phyloP scores from a whole-genome alignment of 2,329 filamentous ascomycete species.

The Cordyceps cateniannulata region DNA sequence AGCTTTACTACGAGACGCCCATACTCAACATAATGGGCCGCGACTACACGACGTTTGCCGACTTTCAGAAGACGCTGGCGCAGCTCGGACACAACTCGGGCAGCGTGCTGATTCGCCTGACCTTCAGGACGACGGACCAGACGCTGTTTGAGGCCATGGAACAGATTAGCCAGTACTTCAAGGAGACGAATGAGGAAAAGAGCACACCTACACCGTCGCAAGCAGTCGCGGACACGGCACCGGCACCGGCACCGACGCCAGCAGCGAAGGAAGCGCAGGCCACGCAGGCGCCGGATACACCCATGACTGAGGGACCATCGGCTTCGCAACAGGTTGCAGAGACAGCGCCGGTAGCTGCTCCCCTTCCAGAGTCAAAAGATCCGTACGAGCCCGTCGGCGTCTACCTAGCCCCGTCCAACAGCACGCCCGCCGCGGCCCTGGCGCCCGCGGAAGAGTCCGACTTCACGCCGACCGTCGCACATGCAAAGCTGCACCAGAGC shows the following conservation, averaged over 20 bases:
- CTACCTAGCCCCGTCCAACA: constrained; percentile 69
- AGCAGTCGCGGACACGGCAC: neutral
- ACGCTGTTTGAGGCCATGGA: constrained; percentile 81
- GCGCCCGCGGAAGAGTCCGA: constrained; percentile 63
- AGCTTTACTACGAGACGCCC: constrained; percentile 83
- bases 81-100: constrained; percentile 85
- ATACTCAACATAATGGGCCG: constrained; percentile 77
- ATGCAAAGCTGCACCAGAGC: constrained; percentile 68
- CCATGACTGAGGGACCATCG: neutral
- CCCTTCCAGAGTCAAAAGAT: constrained; percentile 18
- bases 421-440: constrained; percentile 69
- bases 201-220: constrained; percentile 20
- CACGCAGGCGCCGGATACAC: neutral
- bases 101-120: constrained; percentile 69
- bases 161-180: constrained; percentile 73
- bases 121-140: constrained; percentile 67
- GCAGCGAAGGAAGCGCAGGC: constrained; percentile 7
- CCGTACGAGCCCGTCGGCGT: constrained; percentile 55
- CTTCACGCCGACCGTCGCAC: constrained; percentile 68
- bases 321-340: neutral
- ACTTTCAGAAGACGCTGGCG: constrained; percentile 81
- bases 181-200: constrained; percentile 40
- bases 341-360: constrained; percentile 1
- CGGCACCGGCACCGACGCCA: neutral
- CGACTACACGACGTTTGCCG: constrained; percentile 68